These are phyloP conservation scores for Diaporthe sp. DNA, from an alignment of 2,329 filamentous ascomycete species.

Conservation along the genomic window DNA sequence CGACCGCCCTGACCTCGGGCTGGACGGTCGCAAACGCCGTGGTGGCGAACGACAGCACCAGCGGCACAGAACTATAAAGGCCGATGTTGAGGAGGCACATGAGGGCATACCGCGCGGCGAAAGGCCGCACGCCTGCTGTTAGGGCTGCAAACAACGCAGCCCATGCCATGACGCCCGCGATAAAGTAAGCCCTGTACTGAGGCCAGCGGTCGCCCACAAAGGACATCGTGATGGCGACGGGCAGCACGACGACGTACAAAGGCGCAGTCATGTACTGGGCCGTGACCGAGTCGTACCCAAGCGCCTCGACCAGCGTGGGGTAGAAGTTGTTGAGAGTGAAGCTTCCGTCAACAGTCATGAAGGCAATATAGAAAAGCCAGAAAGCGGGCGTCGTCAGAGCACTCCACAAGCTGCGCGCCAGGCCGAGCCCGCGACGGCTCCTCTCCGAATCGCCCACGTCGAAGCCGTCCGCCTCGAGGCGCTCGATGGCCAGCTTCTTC, in stretches of 20 bases:
- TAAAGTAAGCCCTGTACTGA: conserved; percentile 1
- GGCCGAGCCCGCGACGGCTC: neutral
- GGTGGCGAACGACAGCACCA: conserved; percentile 9
- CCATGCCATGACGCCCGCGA: neutral
- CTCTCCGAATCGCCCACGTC: conserved; percentile 7
- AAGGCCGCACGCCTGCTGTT: neutral
- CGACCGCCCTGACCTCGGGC: conserved; percentile 2
- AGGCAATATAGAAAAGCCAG: conserved; percentile 1
- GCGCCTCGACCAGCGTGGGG: conserved; percentile 60
- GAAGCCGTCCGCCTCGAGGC: neutral
- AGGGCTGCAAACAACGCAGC: neutral
- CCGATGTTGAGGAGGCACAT: conserved; percentile 17
- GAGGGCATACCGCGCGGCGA: neutral
- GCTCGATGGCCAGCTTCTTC: conserved; percentile 7
- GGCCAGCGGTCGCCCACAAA: conserved; percentile 18
- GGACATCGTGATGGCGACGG: neutral
- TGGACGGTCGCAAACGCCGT: neutral
- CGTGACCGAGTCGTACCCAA: conserved; percentile 59
- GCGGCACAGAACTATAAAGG: neutral
- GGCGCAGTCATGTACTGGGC: conserved; percentile 59
- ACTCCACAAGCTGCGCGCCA: conserved; percentile 3
- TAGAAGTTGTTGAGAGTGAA: conserved; percentile 64
- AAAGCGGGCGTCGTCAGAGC: neutral
- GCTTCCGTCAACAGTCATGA: conserved; percentile 42
- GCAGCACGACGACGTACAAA: conserved; percentile 41